phyloP scores from a whole-genome alignment of 176 grass and related monocot genomes.

The Ensete glaucum region DNA sequence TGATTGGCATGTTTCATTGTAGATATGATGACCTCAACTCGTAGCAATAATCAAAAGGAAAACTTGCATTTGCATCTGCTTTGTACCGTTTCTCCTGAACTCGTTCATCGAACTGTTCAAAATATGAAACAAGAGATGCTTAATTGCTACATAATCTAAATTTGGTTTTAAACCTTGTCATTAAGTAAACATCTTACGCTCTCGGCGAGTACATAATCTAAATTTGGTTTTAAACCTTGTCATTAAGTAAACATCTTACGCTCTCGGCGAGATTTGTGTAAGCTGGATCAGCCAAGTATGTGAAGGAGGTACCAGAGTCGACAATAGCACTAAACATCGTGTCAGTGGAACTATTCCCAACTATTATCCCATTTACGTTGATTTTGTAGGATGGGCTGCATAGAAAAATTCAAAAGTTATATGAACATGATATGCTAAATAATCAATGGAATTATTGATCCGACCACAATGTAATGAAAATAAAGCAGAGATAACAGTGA shows the following conservation, averaged over 20 bases:
- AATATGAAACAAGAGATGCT: slow-evolving; percentile 1
- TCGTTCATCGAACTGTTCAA: slow-evolving; percentile 64
- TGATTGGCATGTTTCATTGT: slow-evolving; percentile 5
- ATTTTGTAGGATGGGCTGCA: slow-evolving; percentile 55
- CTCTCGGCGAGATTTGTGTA: slow-evolving; percentile 34
- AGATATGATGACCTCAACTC: slow-evolving; percentile 43
- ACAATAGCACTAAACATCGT: slow-evolving; percentile 39
- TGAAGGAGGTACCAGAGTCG: slow-evolving; percentile 67
- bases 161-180: slow-evolving; percentile 2
- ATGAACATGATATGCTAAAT: background rate
- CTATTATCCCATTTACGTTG: slow-evolving; percentile 38
- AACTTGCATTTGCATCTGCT: slow-evolving; percentile 26
- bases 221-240: background rate
- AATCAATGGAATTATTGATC: background rate
- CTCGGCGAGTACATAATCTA: too few species aligned
- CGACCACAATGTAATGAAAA: background rate
- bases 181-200: slow-evolving; percentile 30
- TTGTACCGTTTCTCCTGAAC: slow-evolving; percentile 34
- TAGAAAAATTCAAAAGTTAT: background rate
- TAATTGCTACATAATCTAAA: background rate
- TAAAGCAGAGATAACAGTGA: background rate
- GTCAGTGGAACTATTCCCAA: slow-evolving; percentile 6
- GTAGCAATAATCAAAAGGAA: slow-evolving; percentile 86
- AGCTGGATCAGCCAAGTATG: slow-evolving; percentile 40
- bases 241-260: slow-evolving; percentile 28